These are phyloP conservation scores for Emericellopsis atlantica DNA, from an alignment of 2,329 filamentous ascomycete genomes.

Conservation along the genomic window DNA sequence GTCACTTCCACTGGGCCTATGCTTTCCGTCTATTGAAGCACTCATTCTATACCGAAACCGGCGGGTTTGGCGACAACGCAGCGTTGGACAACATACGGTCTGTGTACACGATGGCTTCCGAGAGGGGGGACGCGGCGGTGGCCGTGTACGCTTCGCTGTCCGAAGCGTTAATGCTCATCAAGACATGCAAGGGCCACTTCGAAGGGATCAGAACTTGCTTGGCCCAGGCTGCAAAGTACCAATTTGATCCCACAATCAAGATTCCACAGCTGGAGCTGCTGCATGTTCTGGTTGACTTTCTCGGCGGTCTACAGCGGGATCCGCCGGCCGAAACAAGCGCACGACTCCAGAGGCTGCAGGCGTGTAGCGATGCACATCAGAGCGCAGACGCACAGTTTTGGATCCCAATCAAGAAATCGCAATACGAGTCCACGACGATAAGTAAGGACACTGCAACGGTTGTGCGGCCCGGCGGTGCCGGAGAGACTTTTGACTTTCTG, in stretches of 20 bases:
- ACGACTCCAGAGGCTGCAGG: slow-evolving; percentile 52
- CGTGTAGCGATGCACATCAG: slow-evolving; percentile 44
- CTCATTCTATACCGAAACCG: slow-evolving; percentile 51
- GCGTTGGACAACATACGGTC: slow-evolving; percentile 57
- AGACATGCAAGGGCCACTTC: slow-evolving; percentile 49
- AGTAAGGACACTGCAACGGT: slow-evolving; percentile 45
- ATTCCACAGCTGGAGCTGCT: slow-evolving; percentile 57
- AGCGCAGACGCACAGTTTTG: slow-evolving; percentile 34
- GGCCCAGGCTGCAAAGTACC: slow-evolving; percentile 60
- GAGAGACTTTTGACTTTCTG: slow-evolving; percentile 37
- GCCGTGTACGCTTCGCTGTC: slow-evolving; percentile 53
- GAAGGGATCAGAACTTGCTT: slow-evolving; percentile 61
- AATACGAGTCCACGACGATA: slow-evolving; percentile 33
- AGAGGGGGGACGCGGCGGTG: slow-evolving; percentile 49
- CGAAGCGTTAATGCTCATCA: slow-evolving; percentile 58
- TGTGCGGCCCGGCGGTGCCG: slow-evolving; percentile 31
- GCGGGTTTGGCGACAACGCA: slow-evolving; percentile 46
- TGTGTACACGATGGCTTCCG: slow-evolving; percentile 45
- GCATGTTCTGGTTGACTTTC: slow-evolving; percentile 55
- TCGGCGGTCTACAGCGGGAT: slow-evolving; percentile 54
- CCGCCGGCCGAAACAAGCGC: slow-evolving; percentile 39
- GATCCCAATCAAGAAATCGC: slow-evolving; percentile 41
- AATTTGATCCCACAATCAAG: slow-evolving; percentile 49
- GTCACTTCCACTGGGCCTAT: slow-evolving; percentile 63
- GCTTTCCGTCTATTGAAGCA: slow-evolving; percentile 64